These are phyloP conservation scores for Cadophora gregata DNA, from an alignment of 2,329 filamentous ascomycete genomes.

Conservation along the genomic window DNA sequence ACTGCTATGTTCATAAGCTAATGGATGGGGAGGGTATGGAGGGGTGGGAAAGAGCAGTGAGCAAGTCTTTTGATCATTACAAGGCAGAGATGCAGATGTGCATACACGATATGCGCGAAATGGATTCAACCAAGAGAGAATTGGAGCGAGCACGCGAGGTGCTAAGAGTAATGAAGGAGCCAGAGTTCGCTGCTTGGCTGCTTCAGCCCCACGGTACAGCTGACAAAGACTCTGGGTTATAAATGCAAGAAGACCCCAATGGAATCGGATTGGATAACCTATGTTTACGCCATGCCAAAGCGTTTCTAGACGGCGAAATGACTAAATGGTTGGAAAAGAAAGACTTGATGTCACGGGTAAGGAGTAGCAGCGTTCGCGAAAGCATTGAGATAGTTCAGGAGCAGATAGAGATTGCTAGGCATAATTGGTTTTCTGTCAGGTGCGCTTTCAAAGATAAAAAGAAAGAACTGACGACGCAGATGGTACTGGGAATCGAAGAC, in stretches of 20 bases:
- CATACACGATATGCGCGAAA: no score
- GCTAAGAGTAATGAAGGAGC: not conserved
- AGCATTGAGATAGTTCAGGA: not conserved
- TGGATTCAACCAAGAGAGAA: no score
- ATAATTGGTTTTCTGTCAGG: not conserved
- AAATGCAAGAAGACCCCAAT: no score
- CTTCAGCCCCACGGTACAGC: not conserved
- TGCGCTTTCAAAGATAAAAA: no score
- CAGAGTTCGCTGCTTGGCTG: not conserved
- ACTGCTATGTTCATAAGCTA: constrained; percentile 16
- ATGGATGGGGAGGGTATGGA: constrained; percentile 17
- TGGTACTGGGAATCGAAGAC: not conserved
- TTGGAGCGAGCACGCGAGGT: no score
- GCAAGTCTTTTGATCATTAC: not conserved
- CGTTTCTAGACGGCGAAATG: not conserved
- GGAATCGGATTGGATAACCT: no score
- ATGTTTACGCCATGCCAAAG: not conserved
- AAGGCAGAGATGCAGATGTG: not conserved
- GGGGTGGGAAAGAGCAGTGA: not conserved
- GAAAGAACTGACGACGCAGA: no score
- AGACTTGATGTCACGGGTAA: not conserved
- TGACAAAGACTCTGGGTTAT: no score
- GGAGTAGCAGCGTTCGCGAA: not conserved
- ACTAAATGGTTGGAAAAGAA: not conserved
- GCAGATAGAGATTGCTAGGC: not conserved